phyloP scores from a whole-genome alignment of 2,329 filamentous ascomycete genomes.

The Alternaria novae-zelandiae region DNA sequence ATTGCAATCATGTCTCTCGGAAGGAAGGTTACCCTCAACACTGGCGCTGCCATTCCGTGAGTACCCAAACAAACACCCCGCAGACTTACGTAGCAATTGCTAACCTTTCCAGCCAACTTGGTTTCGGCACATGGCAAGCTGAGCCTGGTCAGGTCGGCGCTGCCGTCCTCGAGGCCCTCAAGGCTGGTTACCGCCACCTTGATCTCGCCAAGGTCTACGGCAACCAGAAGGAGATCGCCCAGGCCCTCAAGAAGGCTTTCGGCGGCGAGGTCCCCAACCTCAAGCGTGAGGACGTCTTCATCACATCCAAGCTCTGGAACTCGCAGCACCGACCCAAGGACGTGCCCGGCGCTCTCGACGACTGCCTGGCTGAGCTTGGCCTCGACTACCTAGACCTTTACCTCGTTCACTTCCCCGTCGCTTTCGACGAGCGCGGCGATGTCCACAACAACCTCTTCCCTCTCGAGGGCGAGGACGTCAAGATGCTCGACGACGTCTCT shows the following conservation, averaged over 20 bases:
- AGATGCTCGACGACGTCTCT: slow-evolving; percentile 64
- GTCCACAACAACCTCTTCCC: slow-evolving; percentile 35
- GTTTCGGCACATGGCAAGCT: slow-evolving; percentile 43
- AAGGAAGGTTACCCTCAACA: slow-evolving; percentile 61
- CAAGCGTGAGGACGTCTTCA: slow-evolving; percentile 49
- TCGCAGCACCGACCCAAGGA: slow-evolving; percentile 74
- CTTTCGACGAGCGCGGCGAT: slow-evolving; percentile 59
- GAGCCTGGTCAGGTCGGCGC: slow-evolving; percentile 47
- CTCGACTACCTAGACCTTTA: slow-evolving; percentile 90
- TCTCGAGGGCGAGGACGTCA: slow-evolving; percentile 27
- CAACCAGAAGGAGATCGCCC: slow-evolving; percentile 40
- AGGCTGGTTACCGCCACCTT: slow-evolving; percentile 41
- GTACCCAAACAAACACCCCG: slow-evolving; percentile 63
- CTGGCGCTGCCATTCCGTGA: slow-evolving; percentile 78
- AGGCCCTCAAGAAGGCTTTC: slow-evolving; percentile 37
- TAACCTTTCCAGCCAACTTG: slow-evolving; percentile 62
- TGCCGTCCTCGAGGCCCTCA: slow-evolving; percentile 48
- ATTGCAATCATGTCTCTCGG: slow-evolving; percentile 36
- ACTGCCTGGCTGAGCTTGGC: slow-evolving; percentile 75
- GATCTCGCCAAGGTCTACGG: slow-evolving; percentile 41
- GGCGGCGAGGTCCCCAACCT: slow-evolving; percentile 56
- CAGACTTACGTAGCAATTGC: slow-evolving; percentile 56
- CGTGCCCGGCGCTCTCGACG: slow-evolving; percentile 75
- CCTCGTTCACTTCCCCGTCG: slow-evolving; percentile 72
- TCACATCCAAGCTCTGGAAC: slow-evolving; percentile 86